phyloP scores from a whole-genome alignment of 179 eudicot species.

The Beta lomatogona region DNA sequence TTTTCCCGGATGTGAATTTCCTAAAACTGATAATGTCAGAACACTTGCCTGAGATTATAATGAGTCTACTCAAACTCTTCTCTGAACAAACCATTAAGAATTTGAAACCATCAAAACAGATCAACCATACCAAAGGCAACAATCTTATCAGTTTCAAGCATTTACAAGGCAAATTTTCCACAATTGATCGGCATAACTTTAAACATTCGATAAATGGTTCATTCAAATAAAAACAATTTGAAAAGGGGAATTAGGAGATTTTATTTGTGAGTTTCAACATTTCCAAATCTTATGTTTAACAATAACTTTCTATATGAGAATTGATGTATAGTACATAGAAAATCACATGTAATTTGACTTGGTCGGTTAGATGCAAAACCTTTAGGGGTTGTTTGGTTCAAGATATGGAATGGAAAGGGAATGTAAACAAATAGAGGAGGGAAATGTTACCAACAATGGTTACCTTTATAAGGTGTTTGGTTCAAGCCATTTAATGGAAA shows the following conservation, averaged over 20 bases:
- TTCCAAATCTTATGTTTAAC: no score
- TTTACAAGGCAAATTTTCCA: background rate
- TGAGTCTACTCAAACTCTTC: background rate
- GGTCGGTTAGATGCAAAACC: no score
- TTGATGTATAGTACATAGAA: no score
- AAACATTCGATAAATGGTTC: background rate
- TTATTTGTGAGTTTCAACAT: no score
- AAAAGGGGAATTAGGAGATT: background rate
- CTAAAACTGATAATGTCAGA: slow-evolving; percentile 38
- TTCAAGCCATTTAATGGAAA: no score
- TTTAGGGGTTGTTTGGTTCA: no score
- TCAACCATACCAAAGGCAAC: background rate
- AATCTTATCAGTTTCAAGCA: background rate
- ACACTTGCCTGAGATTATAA: background rate
- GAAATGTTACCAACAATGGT: no score
- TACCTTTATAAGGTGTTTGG: no score
- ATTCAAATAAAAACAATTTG: background rate
- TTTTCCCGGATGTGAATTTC: slow-evolving; percentile 47
- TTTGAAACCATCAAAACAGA: background rate
- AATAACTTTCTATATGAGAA: no score
- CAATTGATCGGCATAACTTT: background rate
- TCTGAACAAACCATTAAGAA: background rate
- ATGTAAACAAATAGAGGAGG: no score
- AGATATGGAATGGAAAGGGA: no score
- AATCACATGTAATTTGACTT: no score